Conservation (phyloP, 164 flowering plant species). For the Magnolia officinalis region DNA sequence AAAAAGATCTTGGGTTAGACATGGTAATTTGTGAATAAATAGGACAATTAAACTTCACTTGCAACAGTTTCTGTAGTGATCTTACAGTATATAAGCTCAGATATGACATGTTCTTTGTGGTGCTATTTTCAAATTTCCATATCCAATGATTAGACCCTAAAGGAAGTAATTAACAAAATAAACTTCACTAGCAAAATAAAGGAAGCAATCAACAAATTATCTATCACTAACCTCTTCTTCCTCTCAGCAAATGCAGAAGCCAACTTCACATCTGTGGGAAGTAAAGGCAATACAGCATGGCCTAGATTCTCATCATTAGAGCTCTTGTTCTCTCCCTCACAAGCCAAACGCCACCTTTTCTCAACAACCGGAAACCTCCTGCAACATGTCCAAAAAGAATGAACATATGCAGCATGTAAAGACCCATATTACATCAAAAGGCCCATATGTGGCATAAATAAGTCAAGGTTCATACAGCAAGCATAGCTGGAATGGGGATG, state of each 20-base stretch:
- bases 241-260: constrained; percentile 64
- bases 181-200: neutral
- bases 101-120: neutral
- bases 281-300: constrained; percentile 22
- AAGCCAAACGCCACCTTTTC: constrained; percentile 78
- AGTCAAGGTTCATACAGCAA: too few relatives aligned
- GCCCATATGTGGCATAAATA: too few relatives aligned
- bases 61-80: too few relatives aligned
- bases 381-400: neutral
- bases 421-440: too few relatives aligned
- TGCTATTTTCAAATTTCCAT: neutral
- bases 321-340: constrained; percentile 38
- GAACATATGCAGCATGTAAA: too few relatives aligned
- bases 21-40: too few relatives aligned
- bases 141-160: too few relatives aligned
- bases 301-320: constrained; percentile 20
- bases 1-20: too few relatives aligned
- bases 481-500: too few relatives aligned
- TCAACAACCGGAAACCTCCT: constrained; percentile 96
- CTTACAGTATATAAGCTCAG: neutral
- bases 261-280: constrained; percentile 69
- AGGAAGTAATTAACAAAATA: neutral
- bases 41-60: too few relatives aligned
- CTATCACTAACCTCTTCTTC: constrained; percentile 47
- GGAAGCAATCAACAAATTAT: neutral